phyloP scores from a whole-genome alignment of 2,329 filamentous ascomycete species.

The Fusarium poae region DNA sequence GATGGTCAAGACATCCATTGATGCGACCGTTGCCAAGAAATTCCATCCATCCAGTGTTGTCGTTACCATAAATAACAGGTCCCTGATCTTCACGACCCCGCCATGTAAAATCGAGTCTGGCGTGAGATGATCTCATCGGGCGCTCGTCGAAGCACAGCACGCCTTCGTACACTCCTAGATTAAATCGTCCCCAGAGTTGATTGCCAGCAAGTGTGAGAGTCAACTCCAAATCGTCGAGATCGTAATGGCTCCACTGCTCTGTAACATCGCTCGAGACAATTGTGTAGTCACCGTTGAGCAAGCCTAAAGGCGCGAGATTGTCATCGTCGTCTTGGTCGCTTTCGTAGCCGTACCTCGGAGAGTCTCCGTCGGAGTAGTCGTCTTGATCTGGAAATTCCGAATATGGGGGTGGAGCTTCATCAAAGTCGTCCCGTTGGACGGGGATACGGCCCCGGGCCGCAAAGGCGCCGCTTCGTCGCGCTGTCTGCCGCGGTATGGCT shows the following conservation, averaged over 20 bases:
- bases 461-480: constrained; percentile 48
- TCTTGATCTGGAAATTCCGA: constrained; percentile 21
- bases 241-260: constrained; percentile 45
- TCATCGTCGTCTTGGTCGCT: constrained; percentile 20
- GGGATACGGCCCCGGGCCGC: constrained; percentile 43
- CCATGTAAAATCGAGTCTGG: constrained; percentile 52
- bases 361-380: constrained; percentile 11
- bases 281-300: constrained; percentile 61
- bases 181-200: constrained; percentile 62
- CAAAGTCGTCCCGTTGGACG: constrained; percentile 7
- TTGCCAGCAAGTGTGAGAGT: constrained; percentile 56
- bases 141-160: constrained; percentile 58
- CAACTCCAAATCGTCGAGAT: constrained; percentile 49
- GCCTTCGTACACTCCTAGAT: constrained; percentile 58
- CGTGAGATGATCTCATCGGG: constrained; percentile 51
- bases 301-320: constrained; percentile 47
- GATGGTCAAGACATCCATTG: constrained; percentile 50
- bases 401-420: constrained; percentile 39
- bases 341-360: background rate
- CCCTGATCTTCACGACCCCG: constrained; percentile 53
- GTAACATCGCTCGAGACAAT: constrained; percentile 50
- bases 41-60: constrained; percentile 50
- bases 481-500: constrained; percentile 34
- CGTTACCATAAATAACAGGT: constrained; percentile 46
- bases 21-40: constrained; percentile 57